Evolutionary conservation across 2,329 filamentous ascomycete species (phyloP).

Genomic region (Trichoderma asperellum): DNA sequence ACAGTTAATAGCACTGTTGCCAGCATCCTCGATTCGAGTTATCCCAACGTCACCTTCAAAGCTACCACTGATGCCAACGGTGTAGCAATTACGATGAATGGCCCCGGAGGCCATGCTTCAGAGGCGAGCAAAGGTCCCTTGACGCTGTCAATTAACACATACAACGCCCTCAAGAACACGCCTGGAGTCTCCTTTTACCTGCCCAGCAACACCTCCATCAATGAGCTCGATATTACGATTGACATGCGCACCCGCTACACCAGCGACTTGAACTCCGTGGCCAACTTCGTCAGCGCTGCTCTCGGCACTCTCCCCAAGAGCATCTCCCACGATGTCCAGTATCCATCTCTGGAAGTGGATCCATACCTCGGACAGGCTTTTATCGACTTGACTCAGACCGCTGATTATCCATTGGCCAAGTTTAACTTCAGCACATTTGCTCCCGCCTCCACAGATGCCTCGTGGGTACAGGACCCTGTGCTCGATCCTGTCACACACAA

Average conservation of each 20-base stretch:
- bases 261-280: slow-evolving; percentile 26
- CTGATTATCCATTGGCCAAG: slow-evolving; percentile 26
- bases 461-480: slow-evolving; percentile 30
- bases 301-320: slow-evolving; percentile 21
- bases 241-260: slow-evolving; percentile 31
- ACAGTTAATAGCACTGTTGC: slow-evolving; percentile 28
- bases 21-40: slow-evolving; percentile 27
- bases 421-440: slow-evolving; percentile 28
- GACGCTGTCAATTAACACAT: slow-evolving; percentile 28
- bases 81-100: slow-evolving; percentile 29
- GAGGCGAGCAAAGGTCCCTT: slow-evolving; percentile 29
- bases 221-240: slow-evolving; percentile 32
- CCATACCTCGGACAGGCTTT: slow-evolving; percentile 28
- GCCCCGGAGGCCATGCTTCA: slow-evolving; percentile 31
- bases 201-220: slow-evolving; percentile 29
- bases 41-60: slow-evolving; percentile 28
- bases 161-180: slow-evolving; percentile 28
- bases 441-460: slow-evolving; percentile 30
- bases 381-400: slow-evolving; percentile 11
- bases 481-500: slow-evolving; percentile 25
- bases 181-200: slow-evolving; percentile 27
- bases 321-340: slow-evolving; percentile 30
- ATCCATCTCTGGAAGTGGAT: slow-evolving; percentile 29
- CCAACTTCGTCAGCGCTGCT: slow-evolving; percentile 27
- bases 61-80: slow-evolving; percentile 25